phyloP scores from a whole-genome alignment of 73 alveolate genomes.

The Tetrahymena elliotti region DNA sequence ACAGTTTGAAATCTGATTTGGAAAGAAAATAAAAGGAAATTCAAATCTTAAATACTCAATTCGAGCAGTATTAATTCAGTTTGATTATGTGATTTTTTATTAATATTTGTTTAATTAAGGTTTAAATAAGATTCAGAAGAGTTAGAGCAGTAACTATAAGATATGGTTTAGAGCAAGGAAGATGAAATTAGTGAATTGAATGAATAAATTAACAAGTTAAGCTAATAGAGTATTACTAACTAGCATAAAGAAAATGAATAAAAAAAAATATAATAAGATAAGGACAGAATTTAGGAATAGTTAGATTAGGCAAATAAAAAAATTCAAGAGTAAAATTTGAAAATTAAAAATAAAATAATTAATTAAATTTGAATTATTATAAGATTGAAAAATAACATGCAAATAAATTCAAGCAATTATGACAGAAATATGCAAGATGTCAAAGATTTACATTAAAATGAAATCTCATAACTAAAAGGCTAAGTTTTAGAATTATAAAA shows the following conservation, averaged over 20 bases:
- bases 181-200: not conserved
- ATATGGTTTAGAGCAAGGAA: not conserved
- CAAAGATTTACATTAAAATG: not conserved
- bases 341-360: not conserved
- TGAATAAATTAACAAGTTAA: not conserved
- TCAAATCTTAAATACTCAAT: not conserved
- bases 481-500: not conserved
- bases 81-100: not conserved
- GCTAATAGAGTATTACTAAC: not conserved
- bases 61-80: not conserved
- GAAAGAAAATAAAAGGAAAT: not conserved
- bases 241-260: not conserved
- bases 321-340: not conserved
- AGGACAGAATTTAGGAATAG: not conserved
- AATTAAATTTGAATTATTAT: not conserved
- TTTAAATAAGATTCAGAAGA: not conserved
- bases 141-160: not conserved
- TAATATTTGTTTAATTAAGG: not conserved
- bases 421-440: not conserved
- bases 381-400: not conserved
- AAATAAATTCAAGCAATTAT: not conserved
- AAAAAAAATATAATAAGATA: not conserved
- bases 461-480: not conserved
- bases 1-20: not conserved
- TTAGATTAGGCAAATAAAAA: not conserved